phyloP scores from a whole-genome alignment of 2,329 filamentous ascomycete species.

The Raffaelea deltoideospora region DNA sequence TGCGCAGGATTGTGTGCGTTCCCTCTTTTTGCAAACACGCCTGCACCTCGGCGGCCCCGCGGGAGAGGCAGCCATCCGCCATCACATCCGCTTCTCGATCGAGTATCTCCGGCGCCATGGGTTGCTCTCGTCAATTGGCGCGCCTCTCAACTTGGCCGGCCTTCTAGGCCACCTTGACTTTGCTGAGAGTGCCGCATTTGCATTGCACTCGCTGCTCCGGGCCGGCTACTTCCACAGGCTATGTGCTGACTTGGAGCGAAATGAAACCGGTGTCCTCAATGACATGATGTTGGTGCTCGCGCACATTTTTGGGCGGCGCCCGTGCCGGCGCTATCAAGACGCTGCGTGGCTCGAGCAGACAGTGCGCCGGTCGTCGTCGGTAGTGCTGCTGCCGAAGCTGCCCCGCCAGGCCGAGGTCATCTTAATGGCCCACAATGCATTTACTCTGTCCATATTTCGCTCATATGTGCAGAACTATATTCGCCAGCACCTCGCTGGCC shows the following conservation, averaged over 20 bases:
- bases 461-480: slow-evolving; percentile 56
- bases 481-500: slow-evolving; percentile 40
- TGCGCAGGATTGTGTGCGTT: slow-evolving; percentile 45
- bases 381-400: slow-evolving; percentile 49
- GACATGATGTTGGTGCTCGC: slow-evolving; percentile 53
- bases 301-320: slow-evolving; percentile 52
- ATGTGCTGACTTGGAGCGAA: slow-evolving; percentile 38
- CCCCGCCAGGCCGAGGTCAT: slow-evolving; percentile 40
- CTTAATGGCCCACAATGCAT: slow-evolving; percentile 45
- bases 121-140: slow-evolving; percentile 44
- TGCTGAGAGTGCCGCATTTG: slow-evolving; percentile 60
- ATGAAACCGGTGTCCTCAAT: slow-evolving; percentile 33
- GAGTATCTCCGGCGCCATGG: slow-evolving; percentile 60
- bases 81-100: slow-evolving; percentile 67
- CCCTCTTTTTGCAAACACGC: slow-evolving; percentile 53
- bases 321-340: slow-evolving; percentile 28
- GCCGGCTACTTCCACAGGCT: slow-evolving; percentile 52
- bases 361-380: slow-evolving; percentile 42
- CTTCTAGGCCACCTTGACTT: slow-evolving; percentile 61
- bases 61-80: slow-evolving; percentile 53
- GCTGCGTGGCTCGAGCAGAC: slow-evolving; percentile 29
- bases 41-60: slow-evolving; percentile 56
- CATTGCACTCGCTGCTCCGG: slow-evolving; percentile 59
- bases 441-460: slow-evolving; percentile 51
- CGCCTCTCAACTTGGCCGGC: slow-evolving; percentile 57